Percentiles rank a stretch among this genome's conserved stretches.
Conservation (phyloP, 352 stramenopile species). For the Globisporangium orthogonon region DNA sequence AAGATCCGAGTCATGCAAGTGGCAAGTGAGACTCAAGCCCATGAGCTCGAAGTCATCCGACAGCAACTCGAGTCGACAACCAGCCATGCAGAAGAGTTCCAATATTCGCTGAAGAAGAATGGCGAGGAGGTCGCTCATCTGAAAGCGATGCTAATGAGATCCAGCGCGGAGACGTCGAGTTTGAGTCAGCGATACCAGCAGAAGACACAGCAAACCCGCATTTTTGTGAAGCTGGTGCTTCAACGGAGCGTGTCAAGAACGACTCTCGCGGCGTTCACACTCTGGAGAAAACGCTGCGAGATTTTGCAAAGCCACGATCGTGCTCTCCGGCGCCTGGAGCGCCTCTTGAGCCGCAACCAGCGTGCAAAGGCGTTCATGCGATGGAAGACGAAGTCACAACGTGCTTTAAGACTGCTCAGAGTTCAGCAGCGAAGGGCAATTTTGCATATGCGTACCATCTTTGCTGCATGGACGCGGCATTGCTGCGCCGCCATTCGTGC, state of each 20-base stretch:
- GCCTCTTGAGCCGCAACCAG: slow-evolving; percentile 13
- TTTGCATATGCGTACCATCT: not conserved
- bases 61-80: not conserved
- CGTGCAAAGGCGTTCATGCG: slow-evolving; percentile 14
- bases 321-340: slow-evolving; percentile 12
- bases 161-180: not conserved
- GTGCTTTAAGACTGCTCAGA: not conserved
- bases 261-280: slow-evolving; percentile 12
- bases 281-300: slow-evolving; percentile 17
- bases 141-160: not conserved
- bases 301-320: slow-evolving; percentile 3
- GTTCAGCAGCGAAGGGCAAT: slow-evolving; percentile 6
- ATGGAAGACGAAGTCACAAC: slow-evolving; percentile 20
- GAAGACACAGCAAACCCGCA: not conserved
- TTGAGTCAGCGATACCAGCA: not conserved
- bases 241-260: not conserved
- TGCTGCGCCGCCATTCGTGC: not conserved
- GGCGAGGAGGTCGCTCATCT: not conserved
- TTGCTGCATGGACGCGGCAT: slow-evolving; percentile 6
- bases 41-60: not conserved
- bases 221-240: not conserved
- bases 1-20: not conserved
- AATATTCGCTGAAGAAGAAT: slow-evolving; percentile 2
- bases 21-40: not conserved
- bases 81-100: not conserved